A percentile compares a stretch with the other conserved stretches of the same genome.
phyloP scores from a whole-genome alignment of 805 yeast species.

The Sungouiella blattae region DNA sequence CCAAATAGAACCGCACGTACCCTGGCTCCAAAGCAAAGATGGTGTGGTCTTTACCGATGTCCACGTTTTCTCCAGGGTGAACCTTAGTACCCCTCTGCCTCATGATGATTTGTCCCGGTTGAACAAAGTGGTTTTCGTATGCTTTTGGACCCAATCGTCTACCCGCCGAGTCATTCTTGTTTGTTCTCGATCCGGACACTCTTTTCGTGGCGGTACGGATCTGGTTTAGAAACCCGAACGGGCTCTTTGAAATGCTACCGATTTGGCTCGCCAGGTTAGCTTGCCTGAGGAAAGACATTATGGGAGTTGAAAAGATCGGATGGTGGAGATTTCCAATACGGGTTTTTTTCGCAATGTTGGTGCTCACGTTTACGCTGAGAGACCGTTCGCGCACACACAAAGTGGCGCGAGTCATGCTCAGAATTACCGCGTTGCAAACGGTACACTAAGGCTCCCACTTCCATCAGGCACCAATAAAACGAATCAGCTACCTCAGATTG shows the following conservation, averaged over 20 bases:
- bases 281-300: constrained; percentile 11
- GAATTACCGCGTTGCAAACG: too few relatives aligned
- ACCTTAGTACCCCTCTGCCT: constrained; percentile 94
- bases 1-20: constrained; percentile 82
- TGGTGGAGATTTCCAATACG: too few relatives aligned
- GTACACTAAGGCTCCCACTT: too few relatives aligned
- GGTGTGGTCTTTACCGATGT: constrained; percentile 92
- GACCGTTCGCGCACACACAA: too few relatives aligned
- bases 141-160: constrained; percentile 89
- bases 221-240: constrained; percentile 23
- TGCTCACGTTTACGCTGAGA: too few relatives aligned
- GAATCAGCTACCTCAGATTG: too few relatives aligned
- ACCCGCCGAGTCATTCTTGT: constrained; percentile 93
- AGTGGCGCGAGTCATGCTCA: too few relatives aligned
- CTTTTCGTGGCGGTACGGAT: constrained; percentile 90
- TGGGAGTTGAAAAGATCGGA: too few relatives aligned
- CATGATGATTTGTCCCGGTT: constrained; percentile 81
- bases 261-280: constrained; percentile 8
- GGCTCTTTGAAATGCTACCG: constrained; percentile 10
- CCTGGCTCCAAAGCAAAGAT: constrained; percentile 91
- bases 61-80: constrained; percentile 90
- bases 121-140: constrained; percentile 72
- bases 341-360: background rate
- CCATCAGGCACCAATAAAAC: too few relatives aligned
- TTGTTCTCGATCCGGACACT: constrained; percentile 93